phyloP scores from a whole-genome alignment of 2,329 filamentous ascomycete genomes.

The Blastomyces silverae region DNA sequence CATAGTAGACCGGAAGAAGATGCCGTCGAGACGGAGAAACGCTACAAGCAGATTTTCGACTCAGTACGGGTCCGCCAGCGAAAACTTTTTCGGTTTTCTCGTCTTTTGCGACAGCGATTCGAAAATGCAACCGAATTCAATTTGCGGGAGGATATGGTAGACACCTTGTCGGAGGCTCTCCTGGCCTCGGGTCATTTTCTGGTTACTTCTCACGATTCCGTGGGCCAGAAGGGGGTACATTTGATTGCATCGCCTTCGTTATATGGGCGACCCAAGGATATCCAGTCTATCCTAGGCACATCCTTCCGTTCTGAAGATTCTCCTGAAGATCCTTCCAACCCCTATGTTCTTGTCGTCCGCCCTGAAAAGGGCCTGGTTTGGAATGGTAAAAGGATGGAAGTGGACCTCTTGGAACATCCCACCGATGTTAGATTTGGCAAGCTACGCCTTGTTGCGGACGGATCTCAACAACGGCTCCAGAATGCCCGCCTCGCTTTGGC shows the following conservation, averaged over 20 bases:
- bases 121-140: constrained; percentile 96
- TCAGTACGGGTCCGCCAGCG: constrained; percentile 92
- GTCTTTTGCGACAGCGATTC: constrained; percentile 84
- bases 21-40: constrained; percentile 83
- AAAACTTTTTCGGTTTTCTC: constrained; percentile 92
- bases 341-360: constrained; percentile 77
- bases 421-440: constrained; percentile 83
- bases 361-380: constrained; percentile 74
- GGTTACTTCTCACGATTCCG: constrained; percentile 59
- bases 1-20: constrained; percentile 78
- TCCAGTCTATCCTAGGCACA: constrained; percentile 77
- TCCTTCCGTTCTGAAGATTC: constrained; percentile 63
- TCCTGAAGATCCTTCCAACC: constrained; percentile 67
- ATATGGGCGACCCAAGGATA: constrained; percentile 67
- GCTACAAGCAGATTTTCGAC: constrained; percentile 91
- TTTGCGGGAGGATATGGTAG: constrained; percentile 63
- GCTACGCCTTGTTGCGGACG: constrained; percentile 79
- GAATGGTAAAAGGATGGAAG: constrained; percentile 68
- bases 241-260: constrained; percentile 79
- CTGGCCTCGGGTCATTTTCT: constrained; percentile 80
- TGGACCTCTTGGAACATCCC: constrained; percentile 67
- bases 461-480: constrained; percentile 68
- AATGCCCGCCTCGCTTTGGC: constrained; percentile 73
- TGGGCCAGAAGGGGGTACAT: constrained; percentile 69
- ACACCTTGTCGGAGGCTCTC: constrained; percentile 72